Percentiles rank a stretch among this genome's conserved stretches.
These are phyloP conservation scores for Solanum piurae DNA, from an alignment of 257 asterid species.

Conservation along the genomic window DNA sequence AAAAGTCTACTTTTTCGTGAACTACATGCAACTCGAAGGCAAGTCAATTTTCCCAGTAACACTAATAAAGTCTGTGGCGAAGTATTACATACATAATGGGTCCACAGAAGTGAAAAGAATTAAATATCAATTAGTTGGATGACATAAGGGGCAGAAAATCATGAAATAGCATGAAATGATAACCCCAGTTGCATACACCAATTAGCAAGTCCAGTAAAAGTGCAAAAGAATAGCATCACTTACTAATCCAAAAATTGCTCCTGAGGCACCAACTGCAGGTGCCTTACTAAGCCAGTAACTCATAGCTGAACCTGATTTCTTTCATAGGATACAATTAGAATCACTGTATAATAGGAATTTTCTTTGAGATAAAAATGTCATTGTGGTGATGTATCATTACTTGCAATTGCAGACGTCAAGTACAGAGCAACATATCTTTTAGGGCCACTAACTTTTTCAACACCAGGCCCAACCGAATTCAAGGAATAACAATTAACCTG, in stretches of 20 bases:
- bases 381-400: constrained; percentile 29
- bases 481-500: constrained; percentile 86
- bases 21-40: not conserved
- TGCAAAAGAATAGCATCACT: constrained; percentile 8
- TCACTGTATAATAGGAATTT: not conserved
- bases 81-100: not conserved
- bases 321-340: constrained; percentile 11
- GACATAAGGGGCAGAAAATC: not conserved
- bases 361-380: constrained; percentile 8
- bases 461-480: constrained; percentile 64
- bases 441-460: constrained; percentile 67
- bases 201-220: not conserved
- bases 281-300: constrained; percentile 66
- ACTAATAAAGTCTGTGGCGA: not conserved
- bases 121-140: not conserved
- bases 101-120: not conserved
- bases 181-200: not conserved
- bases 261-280: constrained; percentile 93
- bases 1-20: not conserved
- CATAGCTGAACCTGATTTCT: constrained; percentile 59
- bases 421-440: constrained; percentile 60
- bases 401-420: constrained; percentile 66
- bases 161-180: not conserved
- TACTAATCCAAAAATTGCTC: constrained; percentile 92
- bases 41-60: not conserved